Evolutionary conservation across 768 basidiomycete genomes (phyloP).

Genomic region (Lactarius quietus): DNA sequence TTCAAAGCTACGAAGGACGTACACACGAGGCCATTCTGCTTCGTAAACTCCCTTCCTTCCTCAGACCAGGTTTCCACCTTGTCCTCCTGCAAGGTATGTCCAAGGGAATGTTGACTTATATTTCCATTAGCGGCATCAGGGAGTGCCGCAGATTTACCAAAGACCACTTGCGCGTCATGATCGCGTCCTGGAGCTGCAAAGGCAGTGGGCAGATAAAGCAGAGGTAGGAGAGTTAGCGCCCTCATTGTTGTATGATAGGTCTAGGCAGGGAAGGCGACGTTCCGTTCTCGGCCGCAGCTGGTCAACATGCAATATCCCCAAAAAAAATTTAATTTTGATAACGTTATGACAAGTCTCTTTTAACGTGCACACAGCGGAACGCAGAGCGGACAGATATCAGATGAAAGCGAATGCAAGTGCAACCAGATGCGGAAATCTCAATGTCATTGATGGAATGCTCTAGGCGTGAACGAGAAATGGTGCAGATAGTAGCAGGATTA

Average conservation of each 20-base stretch:
- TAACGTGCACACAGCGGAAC: background rate
- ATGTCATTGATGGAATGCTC: constrained; percentile 5
- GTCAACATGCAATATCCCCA: background rate
- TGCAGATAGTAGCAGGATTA: constrained; percentile 24
- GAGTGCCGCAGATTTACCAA: constrained; percentile 33
- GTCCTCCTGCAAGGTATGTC: constrained; percentile 39
- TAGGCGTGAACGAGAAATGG: constrained; percentile 23
- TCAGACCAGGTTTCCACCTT: constrained; percentile 56
- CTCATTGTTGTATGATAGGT: constrained; percentile 42
- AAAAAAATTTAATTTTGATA: constrained; percentile 20
- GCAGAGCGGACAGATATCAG: constrained; percentile 12
- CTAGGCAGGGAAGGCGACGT: background rate
- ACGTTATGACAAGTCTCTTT: constrained; percentile 5
- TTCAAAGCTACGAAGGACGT: constrained; percentile 29
- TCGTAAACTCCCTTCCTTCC: constrained; percentile 60
- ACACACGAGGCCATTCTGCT: constrained; percentile 72
- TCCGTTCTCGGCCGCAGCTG: background rate
- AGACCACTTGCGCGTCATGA: constrained; percentile 43
- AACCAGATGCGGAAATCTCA: constrained; percentile 10
- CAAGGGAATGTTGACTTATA: constrained; percentile 22
- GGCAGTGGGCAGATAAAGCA: constrained; percentile 37
- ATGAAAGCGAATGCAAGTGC: constrained; percentile 17
- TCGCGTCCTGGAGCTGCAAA: constrained; percentile 41
- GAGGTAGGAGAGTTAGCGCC: constrained; percentile 34
- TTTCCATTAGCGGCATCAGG: constrained; percentile 24